Conservation (phyloP, 495 filamentous ascomycete species). For the Oidiodendron maius region DNA sequence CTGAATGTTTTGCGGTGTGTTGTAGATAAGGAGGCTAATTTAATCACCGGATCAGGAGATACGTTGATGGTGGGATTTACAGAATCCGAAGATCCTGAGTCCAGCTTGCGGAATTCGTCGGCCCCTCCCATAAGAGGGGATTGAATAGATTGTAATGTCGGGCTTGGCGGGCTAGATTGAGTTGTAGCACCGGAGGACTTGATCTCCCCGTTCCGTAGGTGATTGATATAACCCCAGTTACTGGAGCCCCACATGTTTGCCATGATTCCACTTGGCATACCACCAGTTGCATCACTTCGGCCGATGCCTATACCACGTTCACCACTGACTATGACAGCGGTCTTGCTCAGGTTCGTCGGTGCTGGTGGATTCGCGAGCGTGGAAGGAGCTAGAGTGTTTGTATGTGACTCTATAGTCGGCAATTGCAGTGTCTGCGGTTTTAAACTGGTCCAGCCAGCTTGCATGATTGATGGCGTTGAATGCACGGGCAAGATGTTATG, state of each 20-base stretch:
- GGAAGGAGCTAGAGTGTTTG: constrained; percentile 64
- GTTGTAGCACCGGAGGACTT: constrained; percentile 1
- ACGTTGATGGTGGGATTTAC: constrained; percentile 9
- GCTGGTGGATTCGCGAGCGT: constrained; percentile 84
- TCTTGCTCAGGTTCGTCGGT: constrained; percentile 80
- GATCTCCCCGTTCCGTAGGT: constrained; percentile 20
- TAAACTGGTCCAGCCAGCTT: constrained; percentile 18
- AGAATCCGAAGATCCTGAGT: constrained; percentile 6
- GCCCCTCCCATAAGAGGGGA: constrained; percentile 11
- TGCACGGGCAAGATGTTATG: constrained; percentile 68
- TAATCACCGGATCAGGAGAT: constrained; percentile 14
- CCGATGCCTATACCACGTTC: constrained; percentile 62
- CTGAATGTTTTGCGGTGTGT: constrained; percentile 76
- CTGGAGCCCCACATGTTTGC: constrained; percentile 90
- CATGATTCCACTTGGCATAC: constrained; percentile 76
- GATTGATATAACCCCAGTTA: constrained; percentile 72
- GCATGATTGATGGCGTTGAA: constrained; percentile 23
- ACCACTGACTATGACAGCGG: constrained; percentile 74
- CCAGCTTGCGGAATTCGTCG: constrained; percentile 20
- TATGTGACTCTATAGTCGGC: constrained; percentile 21
- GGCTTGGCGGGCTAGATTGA: constrained; percentile 15
- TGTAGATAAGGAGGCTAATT: constrained; percentile 5
- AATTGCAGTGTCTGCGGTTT: constrained; percentile 12
- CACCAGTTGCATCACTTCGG: constrained; percentile 53
- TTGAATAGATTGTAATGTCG: constrained; percentile 14